phyloP scores from a whole-genome alignment of 768 basidiomycete species.

The Boletus pseudo-olivaceus region DNA sequence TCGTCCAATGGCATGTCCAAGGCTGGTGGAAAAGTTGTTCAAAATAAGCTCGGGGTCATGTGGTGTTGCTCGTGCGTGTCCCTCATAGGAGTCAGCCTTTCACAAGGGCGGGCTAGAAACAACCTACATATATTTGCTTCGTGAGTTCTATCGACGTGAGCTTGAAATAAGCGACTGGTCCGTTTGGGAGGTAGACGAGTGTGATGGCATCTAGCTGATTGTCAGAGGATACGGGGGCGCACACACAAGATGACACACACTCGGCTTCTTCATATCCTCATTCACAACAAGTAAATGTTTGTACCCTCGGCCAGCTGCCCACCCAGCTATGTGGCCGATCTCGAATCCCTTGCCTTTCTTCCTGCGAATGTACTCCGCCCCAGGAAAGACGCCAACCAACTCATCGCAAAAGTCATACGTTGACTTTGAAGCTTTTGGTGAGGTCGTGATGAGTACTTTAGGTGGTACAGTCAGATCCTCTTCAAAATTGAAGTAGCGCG shows the following conservation, averaged over 20 bases:
- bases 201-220: slow-evolving; percentile 79
- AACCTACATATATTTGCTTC: slow-evolving; percentile 76
- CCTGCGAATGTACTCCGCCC: slow-evolving; percentile 82
- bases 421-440: slow-evolving; percentile 78
- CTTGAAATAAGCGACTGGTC: slow-evolving; percentile 95
- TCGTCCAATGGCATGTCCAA: slow-evolving; percentile 90
- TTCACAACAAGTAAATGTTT: slow-evolving; percentile 90
- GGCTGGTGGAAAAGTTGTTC: slow-evolving; percentile 89
- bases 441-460: slow-evolving; percentile 89
- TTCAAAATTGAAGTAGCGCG: slow-evolving; percentile 67
- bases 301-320: slow-evolving; percentile 88
- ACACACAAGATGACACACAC: slow-evolving; percentile 45
- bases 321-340: slow-evolving; percentile 84
- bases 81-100: slow-evolving; percentile 41
- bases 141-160: slow-evolving; percentile 85
- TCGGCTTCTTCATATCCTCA: slow-evolving; percentile 91
- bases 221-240: slow-evolving; percentile 2
- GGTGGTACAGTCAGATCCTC: slow-evolving; percentile 72
- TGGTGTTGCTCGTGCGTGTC: slow-evolving; percentile 87
- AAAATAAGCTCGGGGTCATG: slow-evolving; percentile 95
- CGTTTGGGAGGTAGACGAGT: slow-evolving; percentile 82
- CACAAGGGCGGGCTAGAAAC: background rate
- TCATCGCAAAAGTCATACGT: slow-evolving; percentile 95
- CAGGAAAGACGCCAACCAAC: slow-evolving; percentile 83
- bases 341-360: slow-evolving; percentile 91